Evolutionary conservation across 139 green algal species (phyloP).

Genomic region (Dunaliella sp.): DNA sequence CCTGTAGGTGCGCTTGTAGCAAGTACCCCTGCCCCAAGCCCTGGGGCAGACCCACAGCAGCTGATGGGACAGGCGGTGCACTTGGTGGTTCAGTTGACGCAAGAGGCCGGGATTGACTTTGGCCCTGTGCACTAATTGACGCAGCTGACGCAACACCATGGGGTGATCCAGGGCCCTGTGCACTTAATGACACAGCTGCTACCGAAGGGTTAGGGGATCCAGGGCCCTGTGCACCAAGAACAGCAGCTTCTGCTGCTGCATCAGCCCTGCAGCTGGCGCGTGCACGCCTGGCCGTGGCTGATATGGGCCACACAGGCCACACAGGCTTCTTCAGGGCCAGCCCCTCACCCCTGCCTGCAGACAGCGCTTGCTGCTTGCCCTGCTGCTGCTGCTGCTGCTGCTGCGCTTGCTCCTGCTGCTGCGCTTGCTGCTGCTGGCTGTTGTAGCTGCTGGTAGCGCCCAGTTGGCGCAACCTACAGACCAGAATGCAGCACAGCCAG

Average conservation of each 20-base stretch:
- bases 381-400: slow-evolving; percentile 2
- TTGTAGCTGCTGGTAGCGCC: background rate
- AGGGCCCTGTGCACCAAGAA: background rate
- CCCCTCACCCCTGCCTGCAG: background rate
- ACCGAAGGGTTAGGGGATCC: too few relatives aligned
- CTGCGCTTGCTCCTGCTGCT: background rate
- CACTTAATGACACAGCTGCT: too few relatives aligned
- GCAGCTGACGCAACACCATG: too few relatives aligned
- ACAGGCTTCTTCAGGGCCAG: background rate
- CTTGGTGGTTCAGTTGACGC: too few relatives aligned
- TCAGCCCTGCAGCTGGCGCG: background rate
- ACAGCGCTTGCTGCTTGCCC: background rate
- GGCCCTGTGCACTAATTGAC: too few relatives aligned
- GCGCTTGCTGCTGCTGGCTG: background rate
- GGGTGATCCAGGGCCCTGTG: too few relatives aligned
- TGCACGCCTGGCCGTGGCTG: background rate
- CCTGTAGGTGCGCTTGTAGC: too few relatives aligned
- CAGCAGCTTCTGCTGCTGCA: background rate
- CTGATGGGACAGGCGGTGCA: too few relatives aligned
- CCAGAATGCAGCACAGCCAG: too few relatives aligned
- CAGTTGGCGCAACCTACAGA: background rate
- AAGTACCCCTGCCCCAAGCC: too few relatives aligned
- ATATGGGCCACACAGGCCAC: background rate
- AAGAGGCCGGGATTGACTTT: too few relatives aligned
- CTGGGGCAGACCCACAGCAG: too few relatives aligned